phyloP scores from a whole-genome alignment of 2,329 filamentous ascomycete genomes.

The Penicillium oxalicum region DNA sequence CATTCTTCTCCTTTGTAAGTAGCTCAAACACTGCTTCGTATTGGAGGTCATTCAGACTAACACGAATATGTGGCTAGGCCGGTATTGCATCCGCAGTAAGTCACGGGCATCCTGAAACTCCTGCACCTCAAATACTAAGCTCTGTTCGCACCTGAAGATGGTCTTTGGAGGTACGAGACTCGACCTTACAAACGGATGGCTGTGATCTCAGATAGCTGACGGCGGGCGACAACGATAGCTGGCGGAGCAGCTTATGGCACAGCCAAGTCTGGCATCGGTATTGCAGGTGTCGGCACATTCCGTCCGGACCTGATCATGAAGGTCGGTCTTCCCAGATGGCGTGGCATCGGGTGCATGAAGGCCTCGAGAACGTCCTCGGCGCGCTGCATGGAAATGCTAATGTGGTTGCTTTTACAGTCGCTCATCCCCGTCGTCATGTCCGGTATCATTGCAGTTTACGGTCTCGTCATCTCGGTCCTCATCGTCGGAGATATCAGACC shows the following conservation, averaged over 20 bases:
- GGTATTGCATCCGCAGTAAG: slow-evolving; percentile 47
- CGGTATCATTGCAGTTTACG: slow-evolving; percentile 97
- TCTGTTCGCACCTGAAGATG: slow-evolving; percentile 35
- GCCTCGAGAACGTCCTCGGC: neutral
- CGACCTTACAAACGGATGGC: slow-evolving; percentile 2
- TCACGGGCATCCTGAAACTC: slow-evolving; percentile 4
- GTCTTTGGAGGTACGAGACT: slow-evolving; percentile 46
- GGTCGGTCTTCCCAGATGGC: slow-evolving; percentile 34
- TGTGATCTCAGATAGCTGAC: slow-evolving; percentile 16
- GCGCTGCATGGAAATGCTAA: slow-evolving; percentile 13
- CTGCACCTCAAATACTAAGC: slow-evolving; percentile 20
- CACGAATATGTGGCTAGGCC: slow-evolving; percentile 30
- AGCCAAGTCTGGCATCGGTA: slow-evolving; percentile 63
- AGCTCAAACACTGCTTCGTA: slow-evolving; percentile 3
- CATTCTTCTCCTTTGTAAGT: slow-evolving; percentile 63
- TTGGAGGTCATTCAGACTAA: slow-evolving; percentile 19
- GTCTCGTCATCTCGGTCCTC: slow-evolving; percentile 90
- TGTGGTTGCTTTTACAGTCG: slow-evolving; percentile 31
- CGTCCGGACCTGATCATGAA: slow-evolving; percentile 65
- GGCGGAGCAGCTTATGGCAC: slow-evolving; percentile 63
- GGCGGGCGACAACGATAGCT: slow-evolving; percentile 38
- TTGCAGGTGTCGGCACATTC: slow-evolving; percentile 61
- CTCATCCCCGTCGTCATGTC: slow-evolving; percentile 71
- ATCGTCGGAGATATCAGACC: slow-evolving; percentile 86
- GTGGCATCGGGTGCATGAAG: no score